Evolutionary conservation across 805 yeast genomes (phyloP).

Genomic region (Candida taoyuanica): DNA sequence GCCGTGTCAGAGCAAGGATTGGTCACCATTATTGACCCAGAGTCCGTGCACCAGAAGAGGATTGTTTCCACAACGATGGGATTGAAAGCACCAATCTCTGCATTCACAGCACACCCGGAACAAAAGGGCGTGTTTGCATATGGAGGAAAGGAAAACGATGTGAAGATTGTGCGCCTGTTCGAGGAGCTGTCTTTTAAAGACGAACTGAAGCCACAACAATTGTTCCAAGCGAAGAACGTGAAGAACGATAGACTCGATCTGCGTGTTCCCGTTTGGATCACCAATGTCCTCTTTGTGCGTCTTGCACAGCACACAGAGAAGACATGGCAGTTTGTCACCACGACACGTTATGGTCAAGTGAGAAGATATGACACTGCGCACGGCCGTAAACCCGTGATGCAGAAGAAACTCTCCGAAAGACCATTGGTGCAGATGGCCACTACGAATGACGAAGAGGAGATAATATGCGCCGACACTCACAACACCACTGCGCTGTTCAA

Average conservation of each 20-base stretch:
- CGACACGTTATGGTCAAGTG: constrained; percentile 72
- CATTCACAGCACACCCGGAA: constrained; percentile 45
- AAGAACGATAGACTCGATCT: constrained; percentile 72
- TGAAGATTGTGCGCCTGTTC: constrained; percentile 38
- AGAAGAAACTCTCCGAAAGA: constrained; percentile 49
- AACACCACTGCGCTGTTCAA: constrained; percentile 56
- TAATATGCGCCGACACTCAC: constrained; percentile 72
- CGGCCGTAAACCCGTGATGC: constrained; percentile 64
- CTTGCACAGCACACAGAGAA: constrained; percentile 31
- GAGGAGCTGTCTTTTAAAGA: constrained; percentile 19
- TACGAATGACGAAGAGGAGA: constrained; percentile 31
- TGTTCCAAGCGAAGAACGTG: constrained; percentile 81
- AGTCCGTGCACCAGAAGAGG: constrained; percentile 12
- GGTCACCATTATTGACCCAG: constrained; percentile 27
- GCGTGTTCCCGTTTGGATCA: constrained; percentile 79
- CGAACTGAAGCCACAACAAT: constrained; percentile 25
- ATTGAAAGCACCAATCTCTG: constrained; percentile 44
- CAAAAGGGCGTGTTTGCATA: constrained; percentile 56
- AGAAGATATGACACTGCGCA: constrained; percentile 66
- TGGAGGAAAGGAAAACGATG: constrained; percentile 84
- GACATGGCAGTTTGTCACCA: constrained; percentile 51
- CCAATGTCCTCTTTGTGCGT: constrained; percentile 46
- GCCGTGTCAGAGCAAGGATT: constrained; percentile 35
- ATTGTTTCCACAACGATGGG: constrained; percentile 19
- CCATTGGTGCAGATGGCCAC: constrained; percentile 40